Percentiles rank a stretch among this genome's conserved stretches.
phyloP scores from a whole-genome alignment of 2,329 filamentous ascomycete species.

The Paraphoma chrysanthemicola region DNA sequence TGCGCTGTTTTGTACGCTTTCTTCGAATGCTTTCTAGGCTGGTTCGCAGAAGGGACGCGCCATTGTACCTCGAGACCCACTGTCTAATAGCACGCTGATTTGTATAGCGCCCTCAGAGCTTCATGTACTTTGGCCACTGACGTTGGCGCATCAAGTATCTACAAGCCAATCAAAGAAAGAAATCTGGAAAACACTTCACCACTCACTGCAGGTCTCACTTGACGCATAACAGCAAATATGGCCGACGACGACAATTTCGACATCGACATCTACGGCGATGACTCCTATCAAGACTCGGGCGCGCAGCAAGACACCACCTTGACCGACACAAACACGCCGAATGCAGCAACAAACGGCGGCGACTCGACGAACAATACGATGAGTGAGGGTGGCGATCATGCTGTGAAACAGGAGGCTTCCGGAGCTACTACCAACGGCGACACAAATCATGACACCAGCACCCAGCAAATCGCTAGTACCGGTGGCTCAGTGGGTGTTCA shows the following conservation, averaged over 20 bases:
- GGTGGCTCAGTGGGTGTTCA: constrained; percentile 48
- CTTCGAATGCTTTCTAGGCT: constrained; percentile 13
- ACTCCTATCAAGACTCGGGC: constrained; percentile 46
- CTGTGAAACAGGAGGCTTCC: constrained; percentile 27
- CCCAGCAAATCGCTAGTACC: constrained; percentile 54
- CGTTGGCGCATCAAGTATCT: constrained; percentile 46
- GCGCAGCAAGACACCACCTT: constrained; percentile 32
- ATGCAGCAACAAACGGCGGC: constrained; percentile 41
- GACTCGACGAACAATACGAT: constrained; percentile 22
- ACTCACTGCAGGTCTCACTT: constrained; percentile 33
- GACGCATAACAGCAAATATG: constrained; percentile 42
- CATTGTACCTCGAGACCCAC: constrained; percentile 12
- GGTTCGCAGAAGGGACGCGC: constrained; percentile 17
- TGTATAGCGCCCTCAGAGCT: constrained; percentile 41
- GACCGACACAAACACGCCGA: constrained; percentile 27
- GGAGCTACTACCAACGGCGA: constrained; percentile 29
- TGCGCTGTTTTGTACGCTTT: constrained; percentile 27
- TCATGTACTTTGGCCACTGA: constrained; percentile 48
- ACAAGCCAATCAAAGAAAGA: constrained; percentile 47
- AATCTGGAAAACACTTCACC: constrained; percentile 30
- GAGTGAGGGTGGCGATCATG: constrained; percentile 14
- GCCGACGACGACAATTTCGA: constrained; percentile 74
- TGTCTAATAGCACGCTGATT: constrained; percentile 46
- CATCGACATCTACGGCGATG: constrained; percentile 74
- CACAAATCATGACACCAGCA: constrained; percentile 35